A percentile compares a stretch with the other conserved stretches of the same genome.
These are phyloP conservation scores for Corniculantispora saksenae DNA, from an alignment of 2,329 filamentous ascomycete genomes.

Conservation along the genomic window DNA sequence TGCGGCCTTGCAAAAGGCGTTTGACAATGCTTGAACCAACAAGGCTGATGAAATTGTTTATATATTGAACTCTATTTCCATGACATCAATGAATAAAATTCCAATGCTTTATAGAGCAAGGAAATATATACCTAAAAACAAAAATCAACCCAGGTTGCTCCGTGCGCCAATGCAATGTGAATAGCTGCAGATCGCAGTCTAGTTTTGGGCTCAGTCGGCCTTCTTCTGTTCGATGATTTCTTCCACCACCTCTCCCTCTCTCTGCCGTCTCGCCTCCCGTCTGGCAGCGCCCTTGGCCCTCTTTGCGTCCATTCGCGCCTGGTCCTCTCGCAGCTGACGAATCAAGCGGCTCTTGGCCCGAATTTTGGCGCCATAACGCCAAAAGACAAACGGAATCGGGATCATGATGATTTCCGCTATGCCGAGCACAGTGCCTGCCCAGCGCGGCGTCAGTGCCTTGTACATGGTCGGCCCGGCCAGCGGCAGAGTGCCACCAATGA, in stretches of 20 bases:
- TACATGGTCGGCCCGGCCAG: slow-evolving; percentile 72
- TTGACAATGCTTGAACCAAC: background rate
- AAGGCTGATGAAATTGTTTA: background rate
- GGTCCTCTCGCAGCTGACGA: slow-evolving; percentile 39
- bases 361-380: slow-evolving; percentile 54
- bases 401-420: slow-evolving; percentile 68
- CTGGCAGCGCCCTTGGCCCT: slow-evolving; percentile 12
- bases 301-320: slow-evolving; percentile 28
- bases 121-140: background rate
- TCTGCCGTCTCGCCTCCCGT: background rate
- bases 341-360: slow-evolving; percentile 47
- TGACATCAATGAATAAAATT: background rate
- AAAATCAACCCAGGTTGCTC: background rate
- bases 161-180: background rate
- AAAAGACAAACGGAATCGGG: slow-evolving; percentile 75
- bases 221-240: background rate
- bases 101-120: slow-evolving; percentile 3
- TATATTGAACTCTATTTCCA: background rate
- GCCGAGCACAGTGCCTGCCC: slow-evolving; percentile 71
- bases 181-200: background rate
- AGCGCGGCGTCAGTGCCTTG: slow-evolving; percentile 63
- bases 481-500: slow-evolving; percentile 71
- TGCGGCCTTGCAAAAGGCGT: slow-evolving; percentile 10
- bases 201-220: background rate
- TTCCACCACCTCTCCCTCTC: slow-evolving; percentile 1